phyloP scores from a whole-genome alignment of 139 green algal species.

The Microglena sp. region DNA sequence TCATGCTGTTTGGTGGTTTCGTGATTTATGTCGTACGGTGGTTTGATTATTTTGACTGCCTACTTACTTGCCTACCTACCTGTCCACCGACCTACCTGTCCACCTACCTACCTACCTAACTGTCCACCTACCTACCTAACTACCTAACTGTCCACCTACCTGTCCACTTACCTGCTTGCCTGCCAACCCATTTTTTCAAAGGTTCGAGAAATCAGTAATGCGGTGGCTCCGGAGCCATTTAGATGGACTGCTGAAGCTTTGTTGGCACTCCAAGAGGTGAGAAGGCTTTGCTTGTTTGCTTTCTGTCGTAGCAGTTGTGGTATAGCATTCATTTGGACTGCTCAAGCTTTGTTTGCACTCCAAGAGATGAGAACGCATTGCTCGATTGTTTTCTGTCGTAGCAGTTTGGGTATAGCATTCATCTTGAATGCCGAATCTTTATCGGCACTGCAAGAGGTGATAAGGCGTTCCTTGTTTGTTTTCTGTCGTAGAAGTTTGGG shows the following conservation, averaged over 20 bases:
- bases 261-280: conserved; percentile 85
- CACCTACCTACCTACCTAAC: no score
- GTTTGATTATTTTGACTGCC: no score
- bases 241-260: conserved; percentile 87
- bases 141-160: no score
- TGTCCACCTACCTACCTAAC: no score
- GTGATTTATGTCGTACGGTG: no score
- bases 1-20: no score
- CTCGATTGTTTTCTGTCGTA: not conserved
- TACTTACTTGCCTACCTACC: no score
- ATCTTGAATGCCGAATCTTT: not conserved
- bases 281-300: not conserved
- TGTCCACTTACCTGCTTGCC: no score
- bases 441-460: not conserved
- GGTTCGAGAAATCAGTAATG: conserved; percentile 85
- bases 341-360: not conserved
- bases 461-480: not conserved
- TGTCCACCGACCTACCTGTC: no score
- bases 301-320: not conserved
- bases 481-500: not conserved
- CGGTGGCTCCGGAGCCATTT: conserved; percentile 86
- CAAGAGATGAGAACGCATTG: not conserved
- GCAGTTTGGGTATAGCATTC: not conserved
- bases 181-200: no score
- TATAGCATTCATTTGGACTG: not conserved